These are phyloP conservation scores for Sordaria brevicollis DNA, from an alignment of 495 filamentous ascomycete species.

Conservation along the genomic window DNA sequence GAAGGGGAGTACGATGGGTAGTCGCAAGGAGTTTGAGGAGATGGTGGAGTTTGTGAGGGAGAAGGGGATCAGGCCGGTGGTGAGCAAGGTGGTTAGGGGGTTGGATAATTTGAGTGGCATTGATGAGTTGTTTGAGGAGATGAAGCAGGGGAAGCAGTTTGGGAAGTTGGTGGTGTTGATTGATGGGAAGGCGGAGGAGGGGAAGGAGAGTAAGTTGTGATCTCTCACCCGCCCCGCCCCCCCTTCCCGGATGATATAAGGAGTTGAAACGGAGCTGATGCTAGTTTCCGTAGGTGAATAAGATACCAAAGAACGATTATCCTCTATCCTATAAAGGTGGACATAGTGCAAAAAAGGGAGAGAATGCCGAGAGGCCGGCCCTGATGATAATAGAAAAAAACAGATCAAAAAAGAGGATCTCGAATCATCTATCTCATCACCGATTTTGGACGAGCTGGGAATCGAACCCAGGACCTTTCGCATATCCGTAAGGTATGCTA, in stretches of 20 bases:
- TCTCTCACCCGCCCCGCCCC: too few species aligned
- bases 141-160: constrained; percentile 66
- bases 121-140: constrained; percentile 62
- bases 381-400: not conserved
- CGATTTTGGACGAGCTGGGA: not conserved
- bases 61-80: constrained; percentile 53
- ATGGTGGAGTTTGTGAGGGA: constrained; percentile 65
- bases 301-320: not conserved
- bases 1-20: constrained; percentile 65
- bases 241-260: not conserved
- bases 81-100: constrained; percentile 50
- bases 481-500: too few species aligned
- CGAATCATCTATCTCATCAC: not conserved
- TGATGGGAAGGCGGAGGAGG: constrained; percentile 10
- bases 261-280: not conserved
- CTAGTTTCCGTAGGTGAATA: not conserved
- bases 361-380: too few species aligned
- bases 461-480: too few species aligned
- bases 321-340: not conserved
- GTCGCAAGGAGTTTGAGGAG: constrained; percentile 59
- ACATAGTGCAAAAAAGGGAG: not conserved
- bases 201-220: not conserved
- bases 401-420: not conserved
- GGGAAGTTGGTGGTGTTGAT: constrained; percentile 60
- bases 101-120: constrained; percentile 56